Percentiles rank a stretch among this genome's conserved stretches.
Evolutionary conservation across 345 rosid genomes (phyloP).

Genomic region (Noccaea caerulescens): DNA sequence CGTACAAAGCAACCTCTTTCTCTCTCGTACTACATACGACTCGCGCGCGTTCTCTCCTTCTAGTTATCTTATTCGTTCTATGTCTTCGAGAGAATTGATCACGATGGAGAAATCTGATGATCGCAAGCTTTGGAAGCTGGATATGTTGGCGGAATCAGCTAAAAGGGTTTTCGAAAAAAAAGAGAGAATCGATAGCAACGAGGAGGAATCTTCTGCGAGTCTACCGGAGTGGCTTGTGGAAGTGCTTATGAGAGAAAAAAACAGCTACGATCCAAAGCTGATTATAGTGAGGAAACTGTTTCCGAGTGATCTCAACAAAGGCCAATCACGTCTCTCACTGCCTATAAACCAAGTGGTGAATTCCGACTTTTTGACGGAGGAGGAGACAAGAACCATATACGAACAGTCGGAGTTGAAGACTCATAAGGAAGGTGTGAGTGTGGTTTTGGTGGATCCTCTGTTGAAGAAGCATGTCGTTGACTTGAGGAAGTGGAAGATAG

Average conservation of each 20-base stretch:
- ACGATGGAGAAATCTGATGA: constrained; percentile 6
- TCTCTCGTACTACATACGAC: too few relatives aligned
- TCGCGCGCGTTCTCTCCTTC: too few relatives aligned
- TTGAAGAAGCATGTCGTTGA: not conserved
- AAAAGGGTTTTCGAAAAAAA: not conserved
- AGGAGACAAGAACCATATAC: not conserved
- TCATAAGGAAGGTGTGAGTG: constrained; percentile 3
- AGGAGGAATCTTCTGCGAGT: not conserved
- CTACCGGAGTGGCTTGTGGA: constrained; percentile 11
- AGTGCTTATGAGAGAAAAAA: not conserved
- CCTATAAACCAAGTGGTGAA: not conserved
- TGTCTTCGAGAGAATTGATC: constrained; percentile 5
- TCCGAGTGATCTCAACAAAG: not conserved
- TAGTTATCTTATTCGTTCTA: not conserved
- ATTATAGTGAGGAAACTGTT: not conserved
- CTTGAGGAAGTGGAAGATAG: constrained; percentile 21
- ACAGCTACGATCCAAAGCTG: constrained; percentile 5
- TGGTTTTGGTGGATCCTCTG: constrained; percentile 24
- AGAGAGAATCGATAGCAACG: not conserved
- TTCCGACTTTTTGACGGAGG: constrained; percentile 5
- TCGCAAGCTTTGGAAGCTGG: constrained; percentile 1
- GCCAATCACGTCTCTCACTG: not conserved
- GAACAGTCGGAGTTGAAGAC: not conserved
- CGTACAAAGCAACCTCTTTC: too few relatives aligned
- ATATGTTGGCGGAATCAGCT: not conserved